Evolutionary conservation across 192 early-diverging fungal species (phyloP).

Genomic region (Backusella circina): DNA sequence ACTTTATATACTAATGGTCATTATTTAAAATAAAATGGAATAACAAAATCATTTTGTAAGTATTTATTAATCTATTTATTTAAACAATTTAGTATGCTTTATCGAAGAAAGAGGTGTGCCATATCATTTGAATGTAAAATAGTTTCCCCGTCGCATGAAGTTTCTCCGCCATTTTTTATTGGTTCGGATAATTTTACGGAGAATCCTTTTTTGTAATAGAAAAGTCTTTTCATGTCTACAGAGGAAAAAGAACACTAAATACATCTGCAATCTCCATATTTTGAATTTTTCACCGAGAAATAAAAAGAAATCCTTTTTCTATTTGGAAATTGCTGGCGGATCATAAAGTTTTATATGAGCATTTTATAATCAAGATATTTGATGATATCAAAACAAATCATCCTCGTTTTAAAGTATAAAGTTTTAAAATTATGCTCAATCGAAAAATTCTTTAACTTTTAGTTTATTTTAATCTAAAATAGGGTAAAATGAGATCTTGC

Average conservation of each 20-base stretch:
- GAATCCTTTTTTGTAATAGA: background rate
- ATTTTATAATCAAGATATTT: background rate
- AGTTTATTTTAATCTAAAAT: background rate
- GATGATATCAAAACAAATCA: background rate
- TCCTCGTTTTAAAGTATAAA: background rate
- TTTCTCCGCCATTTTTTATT: background rate
- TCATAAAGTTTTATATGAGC: background rate
- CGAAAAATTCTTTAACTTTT: background rate
- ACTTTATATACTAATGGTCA: too few relatives aligned
- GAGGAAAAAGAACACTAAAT: background rate
- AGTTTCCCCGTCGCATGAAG: background rate
- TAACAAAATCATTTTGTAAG: background rate
- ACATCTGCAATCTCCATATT: background rate
- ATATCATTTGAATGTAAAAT: background rate
- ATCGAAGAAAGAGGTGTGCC: background rate
- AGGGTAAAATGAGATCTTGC: background rate
- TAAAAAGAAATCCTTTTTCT: background rate
- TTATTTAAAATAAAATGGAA: background rate
- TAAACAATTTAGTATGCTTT: background rate
- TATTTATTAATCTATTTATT: too few relatives aligned
- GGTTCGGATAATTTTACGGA: background rate
- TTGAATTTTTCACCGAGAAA: background rate
- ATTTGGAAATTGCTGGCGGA: background rate
- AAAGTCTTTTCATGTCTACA: background rate
- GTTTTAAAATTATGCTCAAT: background rate